A percentile compares a stretch with the other conserved stretches of the same genome.
Evolutionary conservation across 768 basidiomycete species (phyloP).

Genomic region (Lactarius hengduanensis): DNA sequence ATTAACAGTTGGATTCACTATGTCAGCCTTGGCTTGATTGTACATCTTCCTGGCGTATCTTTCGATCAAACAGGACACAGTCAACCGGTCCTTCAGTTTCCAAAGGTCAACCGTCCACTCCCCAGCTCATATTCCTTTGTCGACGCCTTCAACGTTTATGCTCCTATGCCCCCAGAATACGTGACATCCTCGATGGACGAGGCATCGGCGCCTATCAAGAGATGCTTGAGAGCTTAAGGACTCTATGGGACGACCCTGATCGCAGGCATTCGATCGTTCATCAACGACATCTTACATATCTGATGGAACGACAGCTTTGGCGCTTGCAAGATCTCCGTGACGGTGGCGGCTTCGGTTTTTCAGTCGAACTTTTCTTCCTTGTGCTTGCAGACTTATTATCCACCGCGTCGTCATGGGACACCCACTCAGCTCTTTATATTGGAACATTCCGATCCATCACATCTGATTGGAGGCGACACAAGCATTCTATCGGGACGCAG

Average conservation of each 20-base stretch:
- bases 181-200: not conserved
- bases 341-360: not conserved
- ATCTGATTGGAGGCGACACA: not conserved
- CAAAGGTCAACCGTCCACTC: not conserved
- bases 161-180: not conserved
- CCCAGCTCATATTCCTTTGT: not conserved
- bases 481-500: slow-evolving; percentile 11
- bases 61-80: not conserved
- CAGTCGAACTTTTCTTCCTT: not conserved
- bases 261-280: not conserved
- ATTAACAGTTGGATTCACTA: too few relatives aligned
- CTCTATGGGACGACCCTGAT: not conserved
- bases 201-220: not conserved
- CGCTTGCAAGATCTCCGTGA: not conserved
- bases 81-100: not conserved
- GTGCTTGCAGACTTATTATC: fast-evolving
- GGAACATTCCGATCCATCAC: not conserved
- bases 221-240: not conserved
- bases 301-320: not conserved
- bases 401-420: not conserved
- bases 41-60: not conserved
- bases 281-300: not conserved
- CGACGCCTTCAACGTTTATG: not conserved
- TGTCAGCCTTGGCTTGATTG: not conserved
- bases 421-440: not conserved